phyloP scores from a whole-genome alignment of 1,284 basidiomycete species.

The Polyporus tsugae region DNA sequence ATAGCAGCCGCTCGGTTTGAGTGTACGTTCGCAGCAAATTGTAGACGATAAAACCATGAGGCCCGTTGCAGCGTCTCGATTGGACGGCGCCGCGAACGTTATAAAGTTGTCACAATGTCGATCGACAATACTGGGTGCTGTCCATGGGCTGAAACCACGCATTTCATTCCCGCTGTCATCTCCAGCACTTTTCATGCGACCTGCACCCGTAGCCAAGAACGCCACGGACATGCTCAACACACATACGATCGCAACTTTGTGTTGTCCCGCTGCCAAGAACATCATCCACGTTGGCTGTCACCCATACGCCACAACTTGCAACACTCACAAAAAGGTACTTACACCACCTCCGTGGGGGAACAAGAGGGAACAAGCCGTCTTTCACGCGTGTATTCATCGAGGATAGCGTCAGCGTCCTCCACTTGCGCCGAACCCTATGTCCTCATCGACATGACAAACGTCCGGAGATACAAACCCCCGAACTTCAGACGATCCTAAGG shows the following conservation, averaged over 20 bases:
- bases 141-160: not conserved
- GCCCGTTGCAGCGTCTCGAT: not conserved
- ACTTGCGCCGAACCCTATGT: slow-evolving; percentile 25
- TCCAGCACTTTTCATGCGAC: not conserved
- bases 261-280: not conserved
- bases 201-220: not conserved
- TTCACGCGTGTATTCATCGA: not conserved
- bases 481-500: slow-evolving; percentile 27
- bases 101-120: slow-evolving; percentile 27
- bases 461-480: slow-evolving; percentile 7
- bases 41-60: not conserved
- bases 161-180: not conserved
- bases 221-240: not conserved
- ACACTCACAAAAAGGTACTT: not conserved
- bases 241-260: not conserved
- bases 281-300: not conserved
- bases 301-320: not conserved
- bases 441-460: not conserved
- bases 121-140: not conserved
- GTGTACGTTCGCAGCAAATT: not conserved
- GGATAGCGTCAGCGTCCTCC: not conserved
- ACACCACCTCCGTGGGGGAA: not conserved
- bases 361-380: not conserved
- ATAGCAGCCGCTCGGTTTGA: slow-evolving; percentile 15
- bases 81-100: slow-evolving; percentile 8